These are phyloP conservation scores for Aaosphaeria pasadenensis DNA, from an alignment of 2,329 filamentous ascomycete genomes.

Conservation along the genomic window DNA sequence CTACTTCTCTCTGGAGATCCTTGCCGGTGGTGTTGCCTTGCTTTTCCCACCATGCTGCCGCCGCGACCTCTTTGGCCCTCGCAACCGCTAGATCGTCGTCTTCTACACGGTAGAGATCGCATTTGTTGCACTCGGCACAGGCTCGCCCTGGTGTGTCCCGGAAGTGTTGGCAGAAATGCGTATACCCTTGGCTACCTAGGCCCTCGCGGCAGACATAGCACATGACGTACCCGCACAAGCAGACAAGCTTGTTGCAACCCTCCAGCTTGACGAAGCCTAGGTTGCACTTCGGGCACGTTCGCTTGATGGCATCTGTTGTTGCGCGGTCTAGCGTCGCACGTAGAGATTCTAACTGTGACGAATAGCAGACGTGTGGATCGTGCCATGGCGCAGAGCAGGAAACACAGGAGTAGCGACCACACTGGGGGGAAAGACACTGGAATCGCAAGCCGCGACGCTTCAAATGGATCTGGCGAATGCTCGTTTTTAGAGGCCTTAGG, in stretches of 20 bases:
- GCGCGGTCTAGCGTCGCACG: slow-evolving; percentile 89
- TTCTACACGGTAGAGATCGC: slow-evolving; percentile 49
- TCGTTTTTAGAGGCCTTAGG: slow-evolving; percentile 50
- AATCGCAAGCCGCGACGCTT: slow-evolving; percentile 74
- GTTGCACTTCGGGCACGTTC: slow-evolving; percentile 87
- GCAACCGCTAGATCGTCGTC: slow-evolving; percentile 45
- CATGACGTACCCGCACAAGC: slow-evolving; percentile 95
- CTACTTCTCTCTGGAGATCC: slow-evolving; percentile 18
- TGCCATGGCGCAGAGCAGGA: slow-evolving; percentile 79
- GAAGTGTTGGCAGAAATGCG: slow-evolving; percentile 96
- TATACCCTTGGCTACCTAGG: slow-evolving; percentile 70
- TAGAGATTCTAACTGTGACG: slow-evolving; percentile 68
- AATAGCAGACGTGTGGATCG: slow-evolving; percentile 88
- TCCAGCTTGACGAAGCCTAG: slow-evolving; percentile 89
- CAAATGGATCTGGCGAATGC: slow-evolving; percentile 66
- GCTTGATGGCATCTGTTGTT: slow-evolving; percentile 90
- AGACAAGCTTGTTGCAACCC: slow-evolving; percentile 96
- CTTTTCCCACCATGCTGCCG: slow-evolving; percentile 45
- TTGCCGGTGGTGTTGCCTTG: slow-evolving; percentile 27
- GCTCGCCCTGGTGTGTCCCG: slow-evolving; percentile 71
- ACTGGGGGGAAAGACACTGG: slow-evolving; percentile 67
- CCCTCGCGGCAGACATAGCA: slow-evolving; percentile 84
- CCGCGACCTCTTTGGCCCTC: slow-evolving; percentile 41
- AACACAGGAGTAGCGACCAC: slow-evolving; percentile 71
- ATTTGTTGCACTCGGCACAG: slow-evolving; percentile 72